Evolutionary conservation across 768 basidiomycete species (phyloP).

Genomic region (Russula vinacea): DNA sequence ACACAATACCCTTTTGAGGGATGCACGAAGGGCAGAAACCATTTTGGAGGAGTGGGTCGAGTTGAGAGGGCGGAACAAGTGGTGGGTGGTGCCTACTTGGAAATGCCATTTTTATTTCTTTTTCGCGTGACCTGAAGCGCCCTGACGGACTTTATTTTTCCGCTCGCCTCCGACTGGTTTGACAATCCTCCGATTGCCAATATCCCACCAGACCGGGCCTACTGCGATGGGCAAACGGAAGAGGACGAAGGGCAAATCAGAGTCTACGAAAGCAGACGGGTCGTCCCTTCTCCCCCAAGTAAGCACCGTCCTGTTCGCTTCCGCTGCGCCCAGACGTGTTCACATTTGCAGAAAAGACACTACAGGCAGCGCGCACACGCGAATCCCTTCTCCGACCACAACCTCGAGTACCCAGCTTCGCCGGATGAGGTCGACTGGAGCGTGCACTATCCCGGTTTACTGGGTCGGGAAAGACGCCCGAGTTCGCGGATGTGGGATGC

Average conservation of each 20-base stretch:
- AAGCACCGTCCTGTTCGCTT: conserved; percentile 23
- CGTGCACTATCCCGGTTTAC: conserved; percentile 72
- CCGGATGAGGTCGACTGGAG: conserved; percentile 80
- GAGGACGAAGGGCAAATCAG: conserved; percentile 26
- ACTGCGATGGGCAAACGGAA: conserved; percentile 36
- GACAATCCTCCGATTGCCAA: background rate
- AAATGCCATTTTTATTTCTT: background rate
- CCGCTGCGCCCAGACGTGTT: background rate
- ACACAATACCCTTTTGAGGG: conserved; percentile 38
- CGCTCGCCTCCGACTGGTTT: conserved; percentile 20
- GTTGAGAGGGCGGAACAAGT: background rate
- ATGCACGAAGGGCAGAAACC: conserved; percentile 37
- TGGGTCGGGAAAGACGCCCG: conserved; percentile 61
- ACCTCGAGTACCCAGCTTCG: conserved; percentile 78
- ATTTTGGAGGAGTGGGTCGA: conserved; percentile 25
- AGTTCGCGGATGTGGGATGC: conserved; percentile 96
- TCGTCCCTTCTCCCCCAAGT: conserved; percentile 38
- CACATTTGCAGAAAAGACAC: conserved; percentile 62
- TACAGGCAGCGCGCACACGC: conserved; percentile 83
- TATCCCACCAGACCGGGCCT: background rate
- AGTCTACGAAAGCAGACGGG: conserved; percentile 13
- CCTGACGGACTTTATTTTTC: background rate
- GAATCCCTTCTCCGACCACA: conserved; percentile 85
- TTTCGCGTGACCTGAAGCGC: background rate
- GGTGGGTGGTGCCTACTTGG: background rate